Percentiles rank a stretch among this genome's conserved stretches.
These are phyloP conservation scores for Blastobotrys capitulatus DNA, from an alignment of 1,139 yeast species.

Conservation along the genomic window DNA sequence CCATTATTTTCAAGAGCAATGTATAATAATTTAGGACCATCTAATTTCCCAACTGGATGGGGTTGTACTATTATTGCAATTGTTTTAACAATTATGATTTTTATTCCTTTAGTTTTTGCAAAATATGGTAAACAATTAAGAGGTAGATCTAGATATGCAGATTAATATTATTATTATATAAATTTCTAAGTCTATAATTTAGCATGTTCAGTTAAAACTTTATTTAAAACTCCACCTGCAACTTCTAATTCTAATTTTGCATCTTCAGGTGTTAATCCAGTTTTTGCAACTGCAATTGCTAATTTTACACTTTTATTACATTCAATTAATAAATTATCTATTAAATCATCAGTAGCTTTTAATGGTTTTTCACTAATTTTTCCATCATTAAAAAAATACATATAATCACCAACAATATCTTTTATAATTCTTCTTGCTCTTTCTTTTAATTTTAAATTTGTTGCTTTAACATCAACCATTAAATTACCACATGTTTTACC, in stretches of 20 bases:
- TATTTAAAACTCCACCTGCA: conserved; percentile 15
- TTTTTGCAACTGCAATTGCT: conserved; percentile 25
- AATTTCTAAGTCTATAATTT: no score
- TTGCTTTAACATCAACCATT: conserved; percentile 27
- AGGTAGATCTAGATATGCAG: conserved; percentile 27
- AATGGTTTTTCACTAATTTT: neutral
- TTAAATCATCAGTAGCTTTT: neutral
- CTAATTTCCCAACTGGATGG: conserved; percentile 53
- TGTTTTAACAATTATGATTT: conserved; percentile 39
- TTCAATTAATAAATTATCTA: conserved; percentile 10
- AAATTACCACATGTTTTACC: conserved; percentile 28
- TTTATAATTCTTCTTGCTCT: conserved; percentile 23
- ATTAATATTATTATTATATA: no score
- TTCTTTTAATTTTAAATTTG: conserved; percentile 22
- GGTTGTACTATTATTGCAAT: conserved; percentile 48
- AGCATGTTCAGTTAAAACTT: conserved; percentile 12
- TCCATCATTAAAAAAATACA: conserved; percentile 10
- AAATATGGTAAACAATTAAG: conserved; percentile 52
- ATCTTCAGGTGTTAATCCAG: conserved; percentile 20
- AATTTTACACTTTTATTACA: conserved; percentile 21
- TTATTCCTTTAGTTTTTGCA: conserved; percentile 28
- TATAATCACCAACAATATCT: conserved; percentile 17
- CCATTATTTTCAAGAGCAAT: conserved; percentile 55
- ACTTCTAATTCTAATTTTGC: conserved; percentile 17
- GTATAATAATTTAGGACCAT: conserved; percentile 41